Conservation (phyloP, 176 grass and related monocot genomes). For the Dactylis glomerata region DNA sequence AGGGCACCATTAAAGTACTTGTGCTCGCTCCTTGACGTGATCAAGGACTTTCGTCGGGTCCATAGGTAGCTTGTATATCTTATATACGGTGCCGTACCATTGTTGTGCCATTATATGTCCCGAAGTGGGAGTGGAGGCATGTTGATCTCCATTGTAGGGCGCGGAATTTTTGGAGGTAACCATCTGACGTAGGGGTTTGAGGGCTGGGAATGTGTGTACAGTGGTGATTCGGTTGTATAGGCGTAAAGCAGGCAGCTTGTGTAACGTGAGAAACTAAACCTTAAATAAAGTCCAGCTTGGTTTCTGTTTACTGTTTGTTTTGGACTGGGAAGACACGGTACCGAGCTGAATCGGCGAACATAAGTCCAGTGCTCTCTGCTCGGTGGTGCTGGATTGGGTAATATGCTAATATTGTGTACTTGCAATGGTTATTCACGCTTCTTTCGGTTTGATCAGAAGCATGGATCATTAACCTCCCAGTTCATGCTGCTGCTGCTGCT, state of each 20-base stretch:
- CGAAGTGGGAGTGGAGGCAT: conserved; percentile 30
- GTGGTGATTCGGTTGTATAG: conserved; percentile 31
- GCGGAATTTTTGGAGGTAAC: conserved; percentile 33
- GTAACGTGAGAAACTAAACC: conserved; percentile 33
- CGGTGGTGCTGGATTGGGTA: neutral
- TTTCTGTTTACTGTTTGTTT: conserved; percentile 17
- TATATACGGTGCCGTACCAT: conserved; percentile 1
- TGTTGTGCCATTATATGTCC: conserved; percentile 22
- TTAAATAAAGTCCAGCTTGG: conserved; percentile 6
- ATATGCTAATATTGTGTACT: too few relatives aligned
- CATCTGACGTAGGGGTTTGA: conserved; percentile 39
- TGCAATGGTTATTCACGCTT: conserved; percentile 37
- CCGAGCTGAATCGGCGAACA: neutral
- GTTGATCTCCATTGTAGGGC: conserved; percentile 23
- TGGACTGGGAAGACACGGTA: neutral
- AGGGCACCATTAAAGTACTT: conserved; percentile 97
- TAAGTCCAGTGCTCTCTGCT: neutral
- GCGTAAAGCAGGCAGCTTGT: conserved; percentile 27
- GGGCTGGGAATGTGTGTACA: conserved; percentile 42
- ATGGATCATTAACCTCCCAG: too few relatives aligned
- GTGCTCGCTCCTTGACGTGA: conserved; percentile 80
- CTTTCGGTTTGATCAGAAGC: neutral
- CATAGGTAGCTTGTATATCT: conserved; percentile 35
- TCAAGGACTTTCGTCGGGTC: neutral
- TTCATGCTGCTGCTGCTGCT: too few relatives aligned